Evolutionary conservation across 345 rosid genomes (phyloP).

Genomic region (Lepidium aucheri): DNA sequence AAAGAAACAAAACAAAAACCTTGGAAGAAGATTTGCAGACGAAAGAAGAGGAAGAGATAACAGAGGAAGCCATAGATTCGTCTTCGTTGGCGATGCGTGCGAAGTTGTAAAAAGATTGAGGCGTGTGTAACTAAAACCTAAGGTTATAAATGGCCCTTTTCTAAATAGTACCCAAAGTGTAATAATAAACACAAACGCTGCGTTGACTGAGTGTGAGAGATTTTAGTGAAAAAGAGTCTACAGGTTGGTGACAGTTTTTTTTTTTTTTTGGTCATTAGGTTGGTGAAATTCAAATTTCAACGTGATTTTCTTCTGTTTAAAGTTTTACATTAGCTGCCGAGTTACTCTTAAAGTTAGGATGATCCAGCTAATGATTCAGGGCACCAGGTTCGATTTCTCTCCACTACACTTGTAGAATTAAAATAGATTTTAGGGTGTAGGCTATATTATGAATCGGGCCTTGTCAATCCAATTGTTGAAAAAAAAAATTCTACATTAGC

Average conservation of each 20-base stretch:
- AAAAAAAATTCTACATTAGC: too few relatives aligned
- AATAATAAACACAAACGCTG: not conserved
- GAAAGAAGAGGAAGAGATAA: constrained; percentile 34
- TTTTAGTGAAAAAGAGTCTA: not conserved
- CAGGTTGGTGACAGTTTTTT: not conserved
- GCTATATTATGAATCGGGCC: too few relatives aligned
- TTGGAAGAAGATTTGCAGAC: constrained; percentile 23
- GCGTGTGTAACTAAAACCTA: constrained; percentile 4
- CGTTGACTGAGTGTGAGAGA: not conserved
- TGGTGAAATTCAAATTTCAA: not conserved
- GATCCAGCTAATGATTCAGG: too few relatives aligned
- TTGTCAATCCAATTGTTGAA: too few relatives aligned
- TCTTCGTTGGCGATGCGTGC: not conserved
- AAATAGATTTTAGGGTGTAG: too few relatives aligned
- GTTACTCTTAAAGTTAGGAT: too few relatives aligned
- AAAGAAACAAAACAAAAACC: constrained; percentile 15
- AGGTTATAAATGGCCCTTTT: not conserved
- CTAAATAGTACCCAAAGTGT: not conserved
- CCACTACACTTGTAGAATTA: too few relatives aligned
- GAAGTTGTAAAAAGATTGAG: not conserved
- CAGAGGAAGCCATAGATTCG: constrained; percentile 37
- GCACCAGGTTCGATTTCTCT: too few relatives aligned
- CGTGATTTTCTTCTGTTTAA: not conserved
- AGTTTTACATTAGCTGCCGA: too few relatives aligned
- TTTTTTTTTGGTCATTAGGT: not conserved